These are phyloP conservation scores for Sistotremastrum suecicum DNA, from an alignment of 768 basidiomycete genomes.

Conservation along the genomic window DNA sequence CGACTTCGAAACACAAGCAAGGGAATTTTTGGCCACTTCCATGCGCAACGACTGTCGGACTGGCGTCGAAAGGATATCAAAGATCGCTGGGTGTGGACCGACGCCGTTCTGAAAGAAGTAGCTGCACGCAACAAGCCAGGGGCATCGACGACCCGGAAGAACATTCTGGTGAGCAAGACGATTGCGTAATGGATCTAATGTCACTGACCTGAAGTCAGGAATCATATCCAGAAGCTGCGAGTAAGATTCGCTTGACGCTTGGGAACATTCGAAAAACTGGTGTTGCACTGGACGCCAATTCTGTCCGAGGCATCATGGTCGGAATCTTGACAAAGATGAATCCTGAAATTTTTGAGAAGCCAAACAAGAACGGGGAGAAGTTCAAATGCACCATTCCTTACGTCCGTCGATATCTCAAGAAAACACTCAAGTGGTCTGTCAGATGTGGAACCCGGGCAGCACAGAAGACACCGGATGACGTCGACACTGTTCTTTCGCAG, in stretches of 20 bases:
- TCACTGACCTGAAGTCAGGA: too few relatives aligned
- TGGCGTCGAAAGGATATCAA: too few relatives aligned
- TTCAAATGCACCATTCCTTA: constrained; percentile 19
- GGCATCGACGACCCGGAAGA: too few relatives aligned
- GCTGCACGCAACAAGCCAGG: too few relatives aligned
- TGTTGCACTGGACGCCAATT: constrained; percentile 13
- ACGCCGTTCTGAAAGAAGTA: too few relatives aligned
- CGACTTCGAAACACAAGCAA: too few relatives aligned
- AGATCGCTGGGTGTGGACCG: too few relatives aligned
- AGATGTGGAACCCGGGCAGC: constrained; percentile 19
- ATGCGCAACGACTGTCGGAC: too few relatives aligned
- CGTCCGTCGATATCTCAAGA: constrained; percentile 10
- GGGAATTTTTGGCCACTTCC: too few relatives aligned
- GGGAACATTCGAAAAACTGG: constrained; percentile 10
- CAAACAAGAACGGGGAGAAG: constrained; percentile 12
- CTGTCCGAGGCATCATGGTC: constrained; percentile 17
- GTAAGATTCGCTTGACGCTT: not conserved
- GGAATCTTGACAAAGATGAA: constrained; percentile 10
- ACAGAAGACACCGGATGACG: constrained; percentile 20
- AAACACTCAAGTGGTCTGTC: constrained; percentile 15
- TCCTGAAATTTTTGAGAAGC: constrained; percentile 16
- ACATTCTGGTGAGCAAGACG: too few relatives aligned
- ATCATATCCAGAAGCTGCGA: too few relatives aligned
- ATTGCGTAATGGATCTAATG: too few relatives aligned
- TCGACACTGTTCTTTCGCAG: constrained; percentile 8